Percentiles rank a stretch among this genome's conserved stretches.
phyloP scores from a whole-genome alignment of 2,329 filamentous ascomycete genomes.

The Penicillium sclerotiorum region DNA sequence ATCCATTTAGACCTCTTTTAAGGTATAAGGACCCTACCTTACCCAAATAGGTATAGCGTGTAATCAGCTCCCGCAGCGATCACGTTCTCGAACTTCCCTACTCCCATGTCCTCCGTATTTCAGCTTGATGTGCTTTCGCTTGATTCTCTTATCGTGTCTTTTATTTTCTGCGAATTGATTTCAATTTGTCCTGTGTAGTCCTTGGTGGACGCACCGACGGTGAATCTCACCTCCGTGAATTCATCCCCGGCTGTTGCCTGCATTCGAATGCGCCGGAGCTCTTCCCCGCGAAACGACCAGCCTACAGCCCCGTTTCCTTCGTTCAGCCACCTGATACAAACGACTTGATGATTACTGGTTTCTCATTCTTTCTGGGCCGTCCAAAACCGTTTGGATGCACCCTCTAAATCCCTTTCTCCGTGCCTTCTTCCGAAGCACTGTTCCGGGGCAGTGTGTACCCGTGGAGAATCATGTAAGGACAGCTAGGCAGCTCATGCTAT shows the following conservation, averaged over 20 bases:
- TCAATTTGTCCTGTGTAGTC: not conserved
- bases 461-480: slow-evolving; percentile 75
- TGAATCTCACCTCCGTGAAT: not conserved
- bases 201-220: not conserved
- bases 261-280: slow-evolving; percentile 35
- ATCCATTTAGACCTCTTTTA: too few species aligned
- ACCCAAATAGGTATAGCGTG: slow-evolving; percentile 37
- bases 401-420: slow-evolving; percentile 97
- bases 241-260: slow-evolving; percentile 20
- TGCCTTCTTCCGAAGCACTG: slow-evolving; percentile 97
- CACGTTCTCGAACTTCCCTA: slow-evolving; percentile 29
- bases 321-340: slow-evolving; percentile 24
- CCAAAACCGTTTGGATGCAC: slow-evolving; percentile 74
- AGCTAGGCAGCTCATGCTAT: slow-evolving; percentile 5
- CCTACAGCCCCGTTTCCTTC: slow-evolving; percentile 20
- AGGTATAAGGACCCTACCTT: slow-evolving; percentile 8
- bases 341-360: slow-evolving; percentile 44
- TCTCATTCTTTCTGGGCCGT: slow-evolving; percentile 38
- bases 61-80: slow-evolving; percentile 30
- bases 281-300: slow-evolving; percentile 34
- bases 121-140: slow-evolving; percentile 7
- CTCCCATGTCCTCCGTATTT: slow-evolving; percentile 13
- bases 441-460: slow-evolving; percentile 87
- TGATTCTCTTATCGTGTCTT: slow-evolving; percentile 5
- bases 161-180: slow-evolving; percentile 7